These are phyloP conservation scores for Phytophthora ohioensis DNA, from an alignment of 352 stramenopile genomes.

Conservation along the genomic window DNA sequence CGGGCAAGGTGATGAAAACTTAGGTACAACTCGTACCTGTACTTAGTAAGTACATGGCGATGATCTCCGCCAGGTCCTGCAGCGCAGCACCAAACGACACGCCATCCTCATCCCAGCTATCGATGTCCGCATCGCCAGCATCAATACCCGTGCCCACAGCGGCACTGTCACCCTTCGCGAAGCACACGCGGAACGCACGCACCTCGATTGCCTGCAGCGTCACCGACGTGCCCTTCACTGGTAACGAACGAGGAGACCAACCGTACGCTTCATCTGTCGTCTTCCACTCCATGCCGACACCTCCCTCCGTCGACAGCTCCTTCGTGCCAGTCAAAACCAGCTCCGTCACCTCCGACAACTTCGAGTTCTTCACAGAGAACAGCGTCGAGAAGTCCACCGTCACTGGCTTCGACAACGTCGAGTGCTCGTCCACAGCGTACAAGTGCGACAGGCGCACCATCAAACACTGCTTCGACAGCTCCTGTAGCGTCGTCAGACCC, in stretches of 20 bases:
- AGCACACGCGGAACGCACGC: conserved; percentile 90
- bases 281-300: conserved; percentile 44
- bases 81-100: conserved; percentile 35
- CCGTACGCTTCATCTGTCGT: conserved; percentile 45
- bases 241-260: conserved; percentile 42
- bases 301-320: conserved; percentile 48
- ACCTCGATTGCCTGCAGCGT: conserved; percentile 94
- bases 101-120: conserved; percentile 25
- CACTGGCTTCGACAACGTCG: conserved; percentile 75
- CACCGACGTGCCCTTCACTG: conserved; percentile 65
- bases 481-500: conserved; percentile 92
- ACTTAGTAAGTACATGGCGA: conserved; percentile 16
- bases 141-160: background rate
- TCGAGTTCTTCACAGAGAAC: conserved; percentile 58
- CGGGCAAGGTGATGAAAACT: too few species aligned
- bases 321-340: conserved; percentile 88
- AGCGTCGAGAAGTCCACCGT: conserved; percentile 77
- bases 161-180: conserved; percentile 29
- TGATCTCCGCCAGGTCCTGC: conserved; percentile 44
- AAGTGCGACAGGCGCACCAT: conserved; percentile 95
- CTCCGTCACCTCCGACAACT: conserved; percentile 81
- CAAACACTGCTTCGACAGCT: conserved; percentile 78
- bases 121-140: background rate
- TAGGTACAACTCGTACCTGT: too few species aligned
- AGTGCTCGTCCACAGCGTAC: conserved; percentile 91